Conservation (phyloP, 2,329 filamentous ascomycete species). For the Nannizzia gypsea region DNA sequence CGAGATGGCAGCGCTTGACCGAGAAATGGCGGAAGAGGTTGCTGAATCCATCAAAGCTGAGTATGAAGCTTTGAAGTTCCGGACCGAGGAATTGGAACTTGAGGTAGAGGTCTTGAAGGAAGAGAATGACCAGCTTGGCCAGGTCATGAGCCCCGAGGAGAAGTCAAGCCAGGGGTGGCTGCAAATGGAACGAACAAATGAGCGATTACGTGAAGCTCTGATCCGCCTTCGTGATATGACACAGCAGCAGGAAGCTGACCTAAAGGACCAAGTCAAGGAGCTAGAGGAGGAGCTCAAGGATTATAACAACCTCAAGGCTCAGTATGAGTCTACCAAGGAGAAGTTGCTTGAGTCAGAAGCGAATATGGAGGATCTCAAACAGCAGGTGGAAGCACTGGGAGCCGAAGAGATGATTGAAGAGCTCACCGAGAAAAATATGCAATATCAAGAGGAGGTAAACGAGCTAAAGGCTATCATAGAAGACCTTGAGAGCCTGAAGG, state of each 20-base stretch:
- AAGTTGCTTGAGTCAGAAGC: conserved; percentile 61
- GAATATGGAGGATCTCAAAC: conserved; percentile 70
- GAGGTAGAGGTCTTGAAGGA: conserved; percentile 78
- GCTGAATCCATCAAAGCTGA: conserved; percentile 73
- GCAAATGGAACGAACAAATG: conserved; percentile 82
- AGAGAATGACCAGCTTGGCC: conserved; percentile 72
- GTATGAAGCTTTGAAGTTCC: conserved; percentile 61
- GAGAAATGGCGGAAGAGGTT: conserved; percentile 92
- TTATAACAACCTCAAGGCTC: conserved; percentile 52
- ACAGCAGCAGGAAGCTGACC: conserved; percentile 69
- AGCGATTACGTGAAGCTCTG: conserved; percentile 73
- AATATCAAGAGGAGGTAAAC: conserved; percentile 68
- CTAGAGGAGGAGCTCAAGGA: conserved; percentile 64
- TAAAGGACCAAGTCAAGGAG: conserved; percentile 60
- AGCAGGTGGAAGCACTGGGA: conserved; percentile 80
- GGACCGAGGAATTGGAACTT: conserved; percentile 70
- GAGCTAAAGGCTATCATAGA: conserved; percentile 71
- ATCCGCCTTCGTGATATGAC: conserved; percentile 75
- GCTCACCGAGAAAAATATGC: conserved; percentile 75
- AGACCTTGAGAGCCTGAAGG: conserved; percentile 78
- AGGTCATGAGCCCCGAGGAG: conserved; percentile 81
- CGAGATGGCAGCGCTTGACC: conserved; percentile 78
- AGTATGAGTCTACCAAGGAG: conserved; percentile 59
- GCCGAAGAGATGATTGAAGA: conserved; percentile 93
- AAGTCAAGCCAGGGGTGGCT: conserved; percentile 77